These are phyloP conservation scores for Bipolaris sorokiniana DNA, from an alignment of 2,329 filamentous ascomycete species.

Conservation along the genomic window DNA sequence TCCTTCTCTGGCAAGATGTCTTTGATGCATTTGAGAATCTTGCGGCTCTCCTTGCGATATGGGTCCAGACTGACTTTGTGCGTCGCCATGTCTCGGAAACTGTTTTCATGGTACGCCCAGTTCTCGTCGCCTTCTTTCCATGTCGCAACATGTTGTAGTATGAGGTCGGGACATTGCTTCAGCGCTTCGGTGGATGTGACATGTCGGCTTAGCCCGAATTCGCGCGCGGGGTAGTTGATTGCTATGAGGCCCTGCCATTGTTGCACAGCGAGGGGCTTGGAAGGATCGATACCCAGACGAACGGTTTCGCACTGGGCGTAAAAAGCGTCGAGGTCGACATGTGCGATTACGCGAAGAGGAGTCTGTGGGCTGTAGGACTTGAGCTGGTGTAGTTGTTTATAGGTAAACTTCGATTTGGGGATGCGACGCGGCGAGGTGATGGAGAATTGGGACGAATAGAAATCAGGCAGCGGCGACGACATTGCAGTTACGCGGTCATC, in stretches of 20 bases:
- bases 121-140: conserved; percentile 90
- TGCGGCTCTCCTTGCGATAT: conserved; percentile 83
- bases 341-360: conserved; percentile 84
- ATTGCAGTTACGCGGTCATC: conserved; percentile 28
- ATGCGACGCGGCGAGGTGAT: conserved; percentile 43
- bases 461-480: conserved; percentile 58
- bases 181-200: conserved; percentile 80
- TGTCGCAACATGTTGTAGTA: conserved; percentile 91
- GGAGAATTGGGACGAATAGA: conserved; percentile 55
- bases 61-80: conserved; percentile 96
- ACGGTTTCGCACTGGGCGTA: conserved; percentile 95
- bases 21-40: conserved; percentile 80
- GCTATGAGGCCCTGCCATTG: conserved; percentile 97
- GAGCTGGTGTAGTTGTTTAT: conserved; percentile 79
- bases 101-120: conserved; percentile 89
- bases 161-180: conserved; percentile 82
- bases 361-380: conserved; percentile 72
- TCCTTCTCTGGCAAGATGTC: conserved; percentile 68
- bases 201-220: conserved; percentile 79
- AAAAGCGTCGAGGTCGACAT: conserved; percentile 96
- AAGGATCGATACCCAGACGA: conserved; percentile 73
- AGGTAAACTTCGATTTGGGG: conserved; percentile 76
- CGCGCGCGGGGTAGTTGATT: conserved; percentile 90
- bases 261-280: conserved; percentile 86
- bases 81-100: conserved; percentile 76